Conservation (phyloP, 768 basidiomycete genomes). For the Mycena chlorophos region DNA sequence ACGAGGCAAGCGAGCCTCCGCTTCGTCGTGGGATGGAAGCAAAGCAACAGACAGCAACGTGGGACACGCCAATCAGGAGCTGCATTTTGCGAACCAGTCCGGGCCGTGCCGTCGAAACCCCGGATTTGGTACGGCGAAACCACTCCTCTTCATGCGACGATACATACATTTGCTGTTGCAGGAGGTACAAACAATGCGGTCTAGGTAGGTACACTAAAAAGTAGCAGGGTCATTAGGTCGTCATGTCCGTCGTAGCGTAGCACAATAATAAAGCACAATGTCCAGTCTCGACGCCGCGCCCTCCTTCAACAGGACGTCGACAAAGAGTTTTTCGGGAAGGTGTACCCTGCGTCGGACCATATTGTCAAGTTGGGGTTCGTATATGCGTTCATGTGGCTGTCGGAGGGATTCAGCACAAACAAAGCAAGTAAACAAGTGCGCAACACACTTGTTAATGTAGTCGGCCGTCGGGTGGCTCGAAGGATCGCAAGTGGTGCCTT, state of each 20-base stretch:
- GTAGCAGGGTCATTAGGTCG: not conserved
- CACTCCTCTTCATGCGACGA: no score
- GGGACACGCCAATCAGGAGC: no score
- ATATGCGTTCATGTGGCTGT: constrained; percentile 57
- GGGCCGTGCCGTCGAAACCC: no score
- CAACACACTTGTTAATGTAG: constrained; percentile 69
- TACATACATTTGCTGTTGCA: no score
- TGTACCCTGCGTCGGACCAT: constrained; percentile 75
- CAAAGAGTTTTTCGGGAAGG: constrained; percentile 66
- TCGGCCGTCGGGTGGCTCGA: constrained; percentile 70
- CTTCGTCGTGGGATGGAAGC: not conserved
- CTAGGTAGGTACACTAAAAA: not conserved
- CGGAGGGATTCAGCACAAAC: not conserved
- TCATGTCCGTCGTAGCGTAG: constrained; percentile 2
- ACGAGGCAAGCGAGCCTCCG: no score
- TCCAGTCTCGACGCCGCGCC: constrained; percentile 2
- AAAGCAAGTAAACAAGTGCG: not conserved
- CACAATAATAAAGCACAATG: constrained; percentile 7
- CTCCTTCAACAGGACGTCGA: constrained; percentile 6
- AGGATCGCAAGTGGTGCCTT: constrained; percentile 80
- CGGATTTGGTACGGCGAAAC: no score
- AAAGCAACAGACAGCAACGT: not conserved
- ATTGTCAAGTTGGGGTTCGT: constrained; percentile 86
- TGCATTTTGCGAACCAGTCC: no score
- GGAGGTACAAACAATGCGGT: not conserved